Conservation (phyloP, 2,329 filamentous ascomycete species). For the Colletotrichum filicis region DNA sequence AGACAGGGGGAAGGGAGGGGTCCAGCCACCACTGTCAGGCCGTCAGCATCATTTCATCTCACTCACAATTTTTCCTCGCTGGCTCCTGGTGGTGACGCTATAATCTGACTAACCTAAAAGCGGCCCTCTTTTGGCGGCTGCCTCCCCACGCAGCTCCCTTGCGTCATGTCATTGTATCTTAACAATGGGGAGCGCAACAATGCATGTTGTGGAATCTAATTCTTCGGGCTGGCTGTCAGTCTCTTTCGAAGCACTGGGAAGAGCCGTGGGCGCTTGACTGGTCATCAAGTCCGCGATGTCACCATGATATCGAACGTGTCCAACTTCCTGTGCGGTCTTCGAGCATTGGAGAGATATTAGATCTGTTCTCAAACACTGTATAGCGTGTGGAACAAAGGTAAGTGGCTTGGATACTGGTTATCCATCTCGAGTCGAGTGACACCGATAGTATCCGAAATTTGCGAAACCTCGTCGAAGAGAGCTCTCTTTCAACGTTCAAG, state of each 20-base stretch:
- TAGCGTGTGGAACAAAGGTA: neutral
- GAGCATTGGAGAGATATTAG: neutral
- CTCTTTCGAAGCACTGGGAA: neutral
- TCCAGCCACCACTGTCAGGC: slow-evolving; percentile 18
- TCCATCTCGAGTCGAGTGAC: neutral
- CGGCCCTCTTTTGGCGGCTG: slow-evolving; percentile 2
- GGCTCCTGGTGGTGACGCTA: neutral
- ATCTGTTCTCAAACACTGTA: neutral
- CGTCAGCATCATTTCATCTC: neutral
- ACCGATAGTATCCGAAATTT: neutral
- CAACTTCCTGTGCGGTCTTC: neutral
- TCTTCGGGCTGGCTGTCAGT: neutral
- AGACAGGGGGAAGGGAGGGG: neutral
- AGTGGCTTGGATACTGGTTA: neutral
- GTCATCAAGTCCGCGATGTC: neutral
- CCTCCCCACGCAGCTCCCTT: neutral
- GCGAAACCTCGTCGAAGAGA: neutral
- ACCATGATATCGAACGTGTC: neutral
- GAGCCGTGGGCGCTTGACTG: neutral
- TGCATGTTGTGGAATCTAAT: neutral
- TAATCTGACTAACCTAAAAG: slow-evolving; percentile 4
- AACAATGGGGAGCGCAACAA: neutral
- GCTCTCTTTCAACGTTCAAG: neutral
- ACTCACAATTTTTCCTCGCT: neutral
- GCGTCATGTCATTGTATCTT: neutral